phyloP scores from a whole-genome alignment of 257 asterid species.

The Ophiorrhiza pumila region DNA sequence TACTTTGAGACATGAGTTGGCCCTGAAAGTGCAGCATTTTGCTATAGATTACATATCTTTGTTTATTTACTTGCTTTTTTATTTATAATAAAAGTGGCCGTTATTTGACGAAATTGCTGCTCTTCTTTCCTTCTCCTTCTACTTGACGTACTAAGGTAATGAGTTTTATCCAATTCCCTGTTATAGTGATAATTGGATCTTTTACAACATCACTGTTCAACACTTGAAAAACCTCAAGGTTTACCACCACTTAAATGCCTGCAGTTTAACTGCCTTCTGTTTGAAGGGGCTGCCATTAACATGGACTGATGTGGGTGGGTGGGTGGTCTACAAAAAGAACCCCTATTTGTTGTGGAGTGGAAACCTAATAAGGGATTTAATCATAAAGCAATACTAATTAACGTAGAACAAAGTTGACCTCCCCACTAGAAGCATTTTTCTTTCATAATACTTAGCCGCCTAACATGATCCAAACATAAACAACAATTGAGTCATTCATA shows the following conservation, averaged over 20 bases:
- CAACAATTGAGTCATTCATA: background rate
- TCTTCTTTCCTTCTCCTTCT: background rate
- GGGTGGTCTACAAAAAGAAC: too few relatives aligned
- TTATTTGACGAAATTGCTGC: background rate
- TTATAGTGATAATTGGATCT: background rate
- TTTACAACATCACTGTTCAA: background rate
- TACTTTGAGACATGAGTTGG: conserved; percentile 1
- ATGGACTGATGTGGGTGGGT: background rate
- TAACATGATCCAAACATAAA: background rate
- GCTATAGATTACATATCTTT: conserved; percentile 1
- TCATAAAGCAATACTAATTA: background rate
- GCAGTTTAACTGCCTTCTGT: background rate
- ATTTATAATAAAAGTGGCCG: background rate
- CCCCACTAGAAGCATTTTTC: background rate
- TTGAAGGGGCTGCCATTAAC: background rate
- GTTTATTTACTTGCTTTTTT: background rate
- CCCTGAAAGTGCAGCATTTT: conserved; percentile 6
- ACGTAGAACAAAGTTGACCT: background rate
- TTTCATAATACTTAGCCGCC: background rate
- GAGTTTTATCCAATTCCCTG: background rate
- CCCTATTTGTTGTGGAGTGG: background rate
- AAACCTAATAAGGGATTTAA: background rate
- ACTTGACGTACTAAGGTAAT: background rate
- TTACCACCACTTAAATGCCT: background rate
- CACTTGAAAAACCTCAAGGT: background rate